These are phyloP conservation scores for Plectosphaerella cucumerina DNA, from an alignment of 2,329 filamentous ascomycete species.

Conservation along the genomic window DNA sequence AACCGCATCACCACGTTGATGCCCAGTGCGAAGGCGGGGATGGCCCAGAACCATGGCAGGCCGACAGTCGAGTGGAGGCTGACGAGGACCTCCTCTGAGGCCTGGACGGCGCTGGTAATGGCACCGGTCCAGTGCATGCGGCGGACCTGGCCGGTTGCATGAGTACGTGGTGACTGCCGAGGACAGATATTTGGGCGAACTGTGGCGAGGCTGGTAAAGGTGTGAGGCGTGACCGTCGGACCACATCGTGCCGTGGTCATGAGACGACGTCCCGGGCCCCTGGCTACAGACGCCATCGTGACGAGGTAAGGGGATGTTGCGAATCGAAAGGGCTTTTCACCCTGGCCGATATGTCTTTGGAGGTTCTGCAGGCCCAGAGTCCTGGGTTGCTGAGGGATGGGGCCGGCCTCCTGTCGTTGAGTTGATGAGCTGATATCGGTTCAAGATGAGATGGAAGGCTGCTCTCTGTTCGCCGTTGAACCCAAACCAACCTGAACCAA, in stretches of 20 bases:
- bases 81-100: background rate
- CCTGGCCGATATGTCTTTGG: too few relatives aligned
- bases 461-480: too few relatives aligned
- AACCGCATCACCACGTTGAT: slow-evolving; percentile 41
- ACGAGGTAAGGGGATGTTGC: too few relatives aligned
- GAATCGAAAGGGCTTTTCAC: too few relatives aligned
- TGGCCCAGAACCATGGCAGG: slow-evolving; percentile 49
- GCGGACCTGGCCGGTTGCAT: background rate
- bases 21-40: slow-evolving; percentile 46
- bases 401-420: too few relatives aligned
- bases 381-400: too few relatives aligned
- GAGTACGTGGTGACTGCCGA: background rate
- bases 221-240: background rate
- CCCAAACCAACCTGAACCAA: too few relatives aligned
- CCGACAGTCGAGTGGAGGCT: slow-evolving; percentile 35
- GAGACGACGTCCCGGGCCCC: background rate
- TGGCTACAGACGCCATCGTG: background rate
- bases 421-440: too few relatives aligned
- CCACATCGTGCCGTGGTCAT: background rate
- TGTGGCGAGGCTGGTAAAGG: background rate
- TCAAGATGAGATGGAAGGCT: too few relatives aligned
- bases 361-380: too few relatives aligned
- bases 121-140: background rate
- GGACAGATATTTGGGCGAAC: background rate
- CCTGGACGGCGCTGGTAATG: slow-evolving; percentile 10